These are phyloP conservation scores for Apiospora sp. DNA, from an alignment of 2,329 filamentous ascomycete genomes.

Conservation along the genomic window DNA sequence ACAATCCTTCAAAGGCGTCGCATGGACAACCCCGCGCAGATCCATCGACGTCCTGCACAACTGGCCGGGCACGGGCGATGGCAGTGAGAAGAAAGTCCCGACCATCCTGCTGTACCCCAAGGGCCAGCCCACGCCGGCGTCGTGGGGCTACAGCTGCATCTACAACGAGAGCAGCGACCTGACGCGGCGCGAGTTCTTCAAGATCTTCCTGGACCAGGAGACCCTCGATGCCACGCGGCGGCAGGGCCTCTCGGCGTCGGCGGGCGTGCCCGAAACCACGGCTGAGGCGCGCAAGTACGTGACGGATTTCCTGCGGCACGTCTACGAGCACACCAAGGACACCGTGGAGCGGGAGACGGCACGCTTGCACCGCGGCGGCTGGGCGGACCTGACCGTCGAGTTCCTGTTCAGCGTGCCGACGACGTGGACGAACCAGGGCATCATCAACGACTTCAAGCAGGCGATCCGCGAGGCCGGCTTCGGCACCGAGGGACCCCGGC, in stretches of 20 bases:
- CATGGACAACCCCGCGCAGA: conserved; percentile 41
- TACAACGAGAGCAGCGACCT: conserved; percentile 48
- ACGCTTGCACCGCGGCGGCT: conserved; percentile 46
- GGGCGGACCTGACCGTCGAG: conserved; percentile 54
- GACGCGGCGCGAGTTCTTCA: conserved; percentile 59
- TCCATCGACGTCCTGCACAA: conserved; percentile 57
- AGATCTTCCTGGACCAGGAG: conserved; percentile 59
- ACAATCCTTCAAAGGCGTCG: conserved; percentile 43
- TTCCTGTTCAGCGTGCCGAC: conserved; percentile 67
- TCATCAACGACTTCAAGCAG: conserved; percentile 59
- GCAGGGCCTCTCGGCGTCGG: conserved; percentile 48
- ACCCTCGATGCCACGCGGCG: conserved; percentile 52
- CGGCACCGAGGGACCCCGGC: conserved; percentile 49
- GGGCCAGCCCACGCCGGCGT: conserved; percentile 48
- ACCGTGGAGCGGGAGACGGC: conserved; percentile 50
- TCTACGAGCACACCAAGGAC: conserved; percentile 58
- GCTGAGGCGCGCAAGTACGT: conserved; percentile 55
- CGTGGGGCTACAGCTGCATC: conserved; percentile 62
- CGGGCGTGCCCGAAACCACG: conserved; percentile 46
- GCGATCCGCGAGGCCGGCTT: conserved; percentile 59
- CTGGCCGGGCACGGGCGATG: conserved; percentile 61
- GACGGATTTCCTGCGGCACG: conserved; percentile 55
- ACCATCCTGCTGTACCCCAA: conserved; percentile 58
- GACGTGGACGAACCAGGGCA: conserved; percentile 59
- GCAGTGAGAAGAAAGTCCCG: conserved; percentile 63